Evolutionary conservation across 2,329 filamentous ascomycete genomes (phyloP).

Genomic region (Triangularia verruculosa): DNA sequence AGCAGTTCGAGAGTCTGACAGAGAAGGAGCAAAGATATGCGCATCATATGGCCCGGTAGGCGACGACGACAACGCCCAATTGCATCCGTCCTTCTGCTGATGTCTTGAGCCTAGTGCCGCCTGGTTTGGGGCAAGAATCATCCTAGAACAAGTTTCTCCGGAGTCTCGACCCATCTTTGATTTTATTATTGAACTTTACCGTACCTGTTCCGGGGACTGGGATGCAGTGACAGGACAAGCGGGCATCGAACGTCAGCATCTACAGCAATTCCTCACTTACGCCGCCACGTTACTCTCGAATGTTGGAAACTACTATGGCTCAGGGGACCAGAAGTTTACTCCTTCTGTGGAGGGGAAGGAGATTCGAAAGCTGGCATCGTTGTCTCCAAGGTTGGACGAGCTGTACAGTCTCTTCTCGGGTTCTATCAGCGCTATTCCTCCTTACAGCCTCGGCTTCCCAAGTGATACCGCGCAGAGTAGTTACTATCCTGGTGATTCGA

Average conservation of each 20-base stretch:
- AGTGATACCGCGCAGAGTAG: slow-evolving; percentile 31
- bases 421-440: slow-evolving; percentile 46
- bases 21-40: slow-evolving; percentile 1
- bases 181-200: slow-evolving; percentile 54
- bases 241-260: slow-evolving; percentile 36
- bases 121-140: slow-evolving; percentile 54
- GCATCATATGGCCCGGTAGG: slow-evolving; percentile 11
- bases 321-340: slow-evolving; percentile 56
- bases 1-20: neutral
- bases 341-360: slow-evolving; percentile 43
- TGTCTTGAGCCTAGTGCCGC: slow-evolving; percentile 38
- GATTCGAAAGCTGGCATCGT: slow-evolving; percentile 34
- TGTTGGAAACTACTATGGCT: slow-evolving; percentile 56
- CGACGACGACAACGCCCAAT: neutral
- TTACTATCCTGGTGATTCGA: slow-evolving; percentile 54
- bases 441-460: slow-evolving; percentile 56
- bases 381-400: slow-evolving; percentile 35
- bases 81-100: no score
- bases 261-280: slow-evolving; percentile 48
- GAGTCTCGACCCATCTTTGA: slow-evolving; percentile 58
- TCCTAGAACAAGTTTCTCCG: slow-evolving; percentile 57
- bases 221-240: slow-evolving; percentile 40
- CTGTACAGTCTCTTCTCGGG: slow-evolving; percentile 43
- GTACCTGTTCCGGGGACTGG: slow-evolving; percentile 51
- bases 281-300: slow-evolving; percentile 57